Base-by-base conservation (phyloP, 108 stramenopile genomes). In the Nitzschia palea region DNA sequence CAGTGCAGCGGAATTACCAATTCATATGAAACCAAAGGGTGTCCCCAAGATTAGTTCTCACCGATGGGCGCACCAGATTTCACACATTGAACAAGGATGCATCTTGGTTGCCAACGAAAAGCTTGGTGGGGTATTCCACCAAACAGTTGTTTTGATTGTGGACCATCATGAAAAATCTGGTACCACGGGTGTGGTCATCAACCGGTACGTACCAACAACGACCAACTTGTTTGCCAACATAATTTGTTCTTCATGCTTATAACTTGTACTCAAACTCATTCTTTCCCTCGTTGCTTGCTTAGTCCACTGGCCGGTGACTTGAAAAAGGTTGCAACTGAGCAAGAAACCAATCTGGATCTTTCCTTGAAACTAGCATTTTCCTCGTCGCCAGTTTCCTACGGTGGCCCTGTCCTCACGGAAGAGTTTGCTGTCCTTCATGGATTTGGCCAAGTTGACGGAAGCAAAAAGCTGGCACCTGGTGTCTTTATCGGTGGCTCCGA, bases 91-190 rank as follows among this genome's bases (percentile, higher is more conserved):
- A 73, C 88, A 83, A 26, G 94, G 94, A 42, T 86, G 89, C 64
- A 82, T 95, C 44, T 64, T 95, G 58, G 67, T 95, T 20, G 94
- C 94, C 15, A 91, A 95, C 64, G 94, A 95, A 61, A 89, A 89
- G 61, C 67, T 95, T 17, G 88, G 90, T 36, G 94, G 94, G 20
- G 89, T 91, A 26, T 95, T 95, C 69, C 86, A 85, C 72, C 94
- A 91, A 70, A 91, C 94, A 5, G 86, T 95, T 36, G 90, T 95
- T 34, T 67, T 95, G 45, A 85, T 95, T 44, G 86, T 95, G 59
- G 89, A 94, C 32, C 93, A 94, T 62, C 75, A 83, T 60, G 93
- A 94, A 40, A 70, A 65, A 27, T 68, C 70, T 20, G 90, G 90
- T 57, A 78, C 87, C 8, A 89, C 84, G 27, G 94, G 94, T 29